These are phyloP conservation scores for Bocquillonia castaneifolia DNA, from an alignment of 441 rosid genomes.

Conservation along the genomic window DNA sequence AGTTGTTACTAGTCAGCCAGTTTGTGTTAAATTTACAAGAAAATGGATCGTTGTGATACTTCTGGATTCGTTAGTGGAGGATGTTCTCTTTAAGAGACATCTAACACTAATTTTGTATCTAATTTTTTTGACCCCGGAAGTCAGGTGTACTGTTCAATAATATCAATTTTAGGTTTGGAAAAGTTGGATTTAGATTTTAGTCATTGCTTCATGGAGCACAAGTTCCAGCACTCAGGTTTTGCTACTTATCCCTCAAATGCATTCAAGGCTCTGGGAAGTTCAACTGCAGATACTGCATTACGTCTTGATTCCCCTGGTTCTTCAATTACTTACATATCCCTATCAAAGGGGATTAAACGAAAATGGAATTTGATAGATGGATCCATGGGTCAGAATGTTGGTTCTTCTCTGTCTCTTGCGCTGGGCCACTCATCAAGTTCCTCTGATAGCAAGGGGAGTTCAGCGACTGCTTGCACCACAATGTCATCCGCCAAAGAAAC, in stretches of 20 bases:
- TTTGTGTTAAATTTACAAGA: constrained; percentile 26
- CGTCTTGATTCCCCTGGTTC: constrained; percentile 71
- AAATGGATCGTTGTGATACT: constrained; percentile 86
- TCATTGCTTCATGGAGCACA: constrained; percentile 47
- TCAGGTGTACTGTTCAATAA: constrained; percentile 46
- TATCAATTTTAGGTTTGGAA: constrained; percentile 40
- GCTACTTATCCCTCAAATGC: constrained; percentile 47
- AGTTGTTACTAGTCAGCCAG: constrained; percentile 22
- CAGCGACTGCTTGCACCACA: constrained; percentile 67
- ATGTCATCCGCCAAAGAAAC: constrained; percentile 81
- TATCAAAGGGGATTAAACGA: constrained; percentile 62
- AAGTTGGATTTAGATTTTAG: constrained; percentile 26
- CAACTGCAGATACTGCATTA: constrained; percentile 57
- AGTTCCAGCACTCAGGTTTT: constrained; percentile 47
- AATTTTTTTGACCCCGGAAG: constrained; percentile 44
- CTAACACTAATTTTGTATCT: constrained; percentile 30
- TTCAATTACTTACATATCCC: constrained; percentile 32
- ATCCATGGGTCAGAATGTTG: constrained; percentile 40
- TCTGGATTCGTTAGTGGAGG: constrained; percentile 97
- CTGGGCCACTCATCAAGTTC: constrained; percentile 73
- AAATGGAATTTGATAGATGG: constrained; percentile 60
- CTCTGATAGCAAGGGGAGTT: constrained; percentile 87
- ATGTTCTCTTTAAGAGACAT: constrained; percentile 33
- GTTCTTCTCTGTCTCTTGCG: constrained; percentile 72
- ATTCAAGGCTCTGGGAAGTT: constrained; percentile 45